phyloP scores from a whole-genome alignment of 108 stramenopile species.

The Nitzschia inconspicua region DNA sequence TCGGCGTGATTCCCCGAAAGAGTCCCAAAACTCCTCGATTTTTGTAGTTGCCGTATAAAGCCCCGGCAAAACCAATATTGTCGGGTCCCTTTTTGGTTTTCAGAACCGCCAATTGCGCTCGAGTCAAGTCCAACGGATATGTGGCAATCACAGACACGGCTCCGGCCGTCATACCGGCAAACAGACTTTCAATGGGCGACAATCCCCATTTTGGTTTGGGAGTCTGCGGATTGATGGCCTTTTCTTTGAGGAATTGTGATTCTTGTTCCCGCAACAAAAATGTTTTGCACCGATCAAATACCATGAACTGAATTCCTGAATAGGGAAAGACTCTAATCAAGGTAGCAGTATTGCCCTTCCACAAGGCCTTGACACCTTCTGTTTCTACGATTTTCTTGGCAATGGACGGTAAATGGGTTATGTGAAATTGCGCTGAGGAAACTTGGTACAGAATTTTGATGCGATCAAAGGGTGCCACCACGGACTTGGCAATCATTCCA shows the following conservation, averaged over 20 bases:
- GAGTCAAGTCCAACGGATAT: constrained; percentile 94
- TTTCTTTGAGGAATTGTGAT: background rate
- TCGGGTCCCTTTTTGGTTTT: constrained; percentile 27
- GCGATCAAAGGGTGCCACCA: constrained; percentile 89
- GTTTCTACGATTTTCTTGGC: constrained; percentile 55
- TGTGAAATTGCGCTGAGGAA: constrained; percentile 60
- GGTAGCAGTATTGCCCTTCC: constrained; percentile 96
- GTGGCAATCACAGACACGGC: constrained; percentile 78
- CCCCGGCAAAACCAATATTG: constrained; percentile 25
- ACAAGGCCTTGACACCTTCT: constrained; percentile 85
- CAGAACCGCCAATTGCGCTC: constrained; percentile 94
- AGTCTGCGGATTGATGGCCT: constrained; percentile 12
- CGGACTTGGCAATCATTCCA: constrained; percentile 84
- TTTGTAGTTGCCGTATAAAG: constrained; percentile 39
- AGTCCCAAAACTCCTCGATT: constrained; percentile 55
- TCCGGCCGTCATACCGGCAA: constrained; percentile 89
- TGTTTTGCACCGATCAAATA: constrained; percentile 87
- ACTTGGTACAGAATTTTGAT: constrained; percentile 91
- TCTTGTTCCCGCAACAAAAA: constrained; percentile 46
- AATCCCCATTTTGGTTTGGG: constrained; percentile 48
- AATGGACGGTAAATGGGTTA: constrained; percentile 62
- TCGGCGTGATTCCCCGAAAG: constrained; percentile 90
- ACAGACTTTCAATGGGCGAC: constrained; percentile 79
- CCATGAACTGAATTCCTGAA: constrained; percentile 95
- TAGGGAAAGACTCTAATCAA: constrained; percentile 97